phyloP scores from a whole-genome alignment of 2,329 filamentous ascomycete genomes.

The Verticillium tricorpus region DNA sequence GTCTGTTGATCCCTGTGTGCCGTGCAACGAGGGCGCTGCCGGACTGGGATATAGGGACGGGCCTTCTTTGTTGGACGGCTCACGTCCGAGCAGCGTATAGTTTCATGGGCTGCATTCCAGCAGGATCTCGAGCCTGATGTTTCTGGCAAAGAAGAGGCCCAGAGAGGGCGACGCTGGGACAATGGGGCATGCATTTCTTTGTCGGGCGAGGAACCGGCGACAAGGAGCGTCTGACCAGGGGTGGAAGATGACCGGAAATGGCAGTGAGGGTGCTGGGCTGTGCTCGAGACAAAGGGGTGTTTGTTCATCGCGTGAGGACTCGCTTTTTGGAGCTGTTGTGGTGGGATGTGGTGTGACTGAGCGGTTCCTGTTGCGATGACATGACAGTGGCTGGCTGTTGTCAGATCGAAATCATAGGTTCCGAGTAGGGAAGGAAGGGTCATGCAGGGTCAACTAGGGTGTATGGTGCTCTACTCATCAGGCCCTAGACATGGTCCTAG shows the following conservation, averaged over 20 bases:
- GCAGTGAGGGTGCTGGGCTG: background rate
- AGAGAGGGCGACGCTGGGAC: background rate
- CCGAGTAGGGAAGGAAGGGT: too few species aligned
- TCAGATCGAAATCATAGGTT: too few species aligned
- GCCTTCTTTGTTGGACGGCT: background rate
- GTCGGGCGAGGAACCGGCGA: background rate
- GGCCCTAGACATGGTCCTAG: too few species aligned
- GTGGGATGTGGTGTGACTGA: too few species aligned
- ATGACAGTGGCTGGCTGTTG: too few species aligned
- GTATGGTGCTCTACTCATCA: accelerated
- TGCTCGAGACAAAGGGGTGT: background rate
- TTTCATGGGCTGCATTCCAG: background rate
- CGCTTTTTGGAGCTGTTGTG: too few species aligned
- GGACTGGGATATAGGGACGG: background rate
- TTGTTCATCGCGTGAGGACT: too few species aligned
- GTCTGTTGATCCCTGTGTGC: too few species aligned
- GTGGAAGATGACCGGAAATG: background rate
- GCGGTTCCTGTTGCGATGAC: too few species aligned
- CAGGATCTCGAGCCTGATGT: background rate
- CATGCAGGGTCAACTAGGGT: too few species aligned
- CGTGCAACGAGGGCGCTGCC: too few species aligned
- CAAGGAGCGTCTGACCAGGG: background rate
- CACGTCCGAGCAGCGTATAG: background rate
- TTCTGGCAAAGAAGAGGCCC: background rate
- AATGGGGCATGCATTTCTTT: background rate